Base-by-base conservation (phyloP, 805 yeast genomes). In the Ogataea ramenticola region DNA sequence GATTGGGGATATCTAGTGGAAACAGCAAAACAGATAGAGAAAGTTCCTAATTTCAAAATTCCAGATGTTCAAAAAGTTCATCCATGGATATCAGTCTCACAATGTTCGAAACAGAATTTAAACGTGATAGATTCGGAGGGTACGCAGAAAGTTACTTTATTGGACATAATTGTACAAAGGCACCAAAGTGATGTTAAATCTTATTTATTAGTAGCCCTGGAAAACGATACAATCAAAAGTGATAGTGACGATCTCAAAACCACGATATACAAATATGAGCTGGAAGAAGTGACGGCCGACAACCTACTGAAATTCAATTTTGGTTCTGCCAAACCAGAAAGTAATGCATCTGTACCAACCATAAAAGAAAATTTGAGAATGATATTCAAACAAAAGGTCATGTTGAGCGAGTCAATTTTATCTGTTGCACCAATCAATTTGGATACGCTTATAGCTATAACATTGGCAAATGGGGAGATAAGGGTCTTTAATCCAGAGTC, bases 1-100 rank as follows among this genome's bases (percentile, higher is more conserved):
- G 72, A 78, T 46, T 82, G 86, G 86, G 82, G 80, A 1, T 72
- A 64, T 45, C 57, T 77, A 27, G 58, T 62, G 1, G 70, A 66
- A 34, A 68, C 80, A 4, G 76, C 80, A 8, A 65, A 64, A 39
- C 65, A 67, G 30, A 71, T 74, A 44, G 64, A 67, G 40, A 61
- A 65, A 14, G 71, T 67, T 42, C 79, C 79, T 9, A 71, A 70
- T 47, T 75, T 63, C 51, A 70, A 69, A 46, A 75, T 79, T 0
- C 79, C 80, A 1, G 67, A 65, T 27, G 71, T 67, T 17, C 58
- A 59, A 31, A 73, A 66, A 49, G 64, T 48, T 14, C 54, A 60
- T 4, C 82, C 83, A 2, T 55, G 46, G 4, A 42, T 80, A 30
- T 47, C 49, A 0, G 49, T 72, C 5, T 60, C 48, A n/a, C 67